Base-by-base conservation (phyloP, 2,329 filamentous ascomycete genomes). In the Pseudogymnoascus verrucosus region DNA sequence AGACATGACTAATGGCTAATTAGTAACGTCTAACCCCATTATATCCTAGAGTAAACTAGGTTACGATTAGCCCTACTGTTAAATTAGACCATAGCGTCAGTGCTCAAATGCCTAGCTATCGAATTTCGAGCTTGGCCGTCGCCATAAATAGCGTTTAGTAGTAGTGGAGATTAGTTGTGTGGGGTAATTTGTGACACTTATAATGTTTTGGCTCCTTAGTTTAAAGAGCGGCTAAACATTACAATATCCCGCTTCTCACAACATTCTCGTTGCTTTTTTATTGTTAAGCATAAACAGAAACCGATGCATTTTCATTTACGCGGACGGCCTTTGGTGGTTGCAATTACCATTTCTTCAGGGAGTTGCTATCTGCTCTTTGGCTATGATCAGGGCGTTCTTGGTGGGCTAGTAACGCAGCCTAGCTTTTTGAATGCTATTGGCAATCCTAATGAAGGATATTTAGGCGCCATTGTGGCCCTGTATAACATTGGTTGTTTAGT, bases 281-380 rank as follows among this genome's bases (percentile, higher is more conserved):
- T n/a, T 19, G 4, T 40, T 40, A 19, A 40, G 8, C 7, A 16
- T 40, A 14, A 40, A 40, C 6, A 40, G 39, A 4, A 40, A 40
- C 6, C 19, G 8, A 40, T 40, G 39, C n/a, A 19, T 10, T 40
- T 40, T 40, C 39, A 40, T 19, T 40, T 40, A 7, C 19, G 39
- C n/a, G 39, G 39, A 10, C 39, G 19, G 39, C 39, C 39, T 40
- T 40, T 40, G n/a, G 39, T 40, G 39, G 39, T 40, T 40, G 87
- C 86, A 65, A 84, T 90, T 69, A 84, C 85, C 66, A 76, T 85
- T 16, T 82, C 89, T 69, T 88, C 88, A 62, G 88, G 87, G 70
- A 83, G 85, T 62, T 90, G 77, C 1, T 80, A 79, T 64, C 72
- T 79, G 71, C 72, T 79, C 60, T 79, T 80, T 59, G 78, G 78